Conservation (phyloP, 1,284 basidiomycete genomes). For the Melampsora americana region DNA sequence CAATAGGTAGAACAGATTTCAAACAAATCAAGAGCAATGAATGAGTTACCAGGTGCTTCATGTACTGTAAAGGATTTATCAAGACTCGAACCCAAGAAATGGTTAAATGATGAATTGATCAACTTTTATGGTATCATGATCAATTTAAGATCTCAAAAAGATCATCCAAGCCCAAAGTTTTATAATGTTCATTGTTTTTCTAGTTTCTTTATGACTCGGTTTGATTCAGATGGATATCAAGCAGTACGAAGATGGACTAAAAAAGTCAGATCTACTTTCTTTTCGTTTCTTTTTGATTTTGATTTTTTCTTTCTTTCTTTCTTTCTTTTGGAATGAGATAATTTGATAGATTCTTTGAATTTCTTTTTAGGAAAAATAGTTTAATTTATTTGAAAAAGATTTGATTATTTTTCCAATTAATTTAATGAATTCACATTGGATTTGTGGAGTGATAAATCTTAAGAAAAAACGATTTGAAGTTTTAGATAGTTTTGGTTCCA, state of each 20-base stretch:
- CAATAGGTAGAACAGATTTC: slow-evolving; percentile 6
- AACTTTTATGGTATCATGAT: slow-evolving; percentile 53
- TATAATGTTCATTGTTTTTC: slow-evolving; percentile 53
- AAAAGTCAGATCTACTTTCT: slow-evolving; percentile 44
- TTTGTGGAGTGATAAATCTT: slow-evolving; percentile 53
- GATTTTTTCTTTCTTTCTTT: too few relatives aligned
- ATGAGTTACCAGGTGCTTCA: slow-evolving; percentile 47
- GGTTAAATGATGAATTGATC: slow-evolving; percentile 55
- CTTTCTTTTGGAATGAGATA: too few relatives aligned
- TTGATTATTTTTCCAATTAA: slow-evolving; percentile 53
- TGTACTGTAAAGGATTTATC: slow-evolving; percentile 50
- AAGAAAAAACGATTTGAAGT: slow-evolving; percentile 53
- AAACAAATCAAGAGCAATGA: slow-evolving; percentile 22
- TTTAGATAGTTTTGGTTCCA: slow-evolving; percentile 53
- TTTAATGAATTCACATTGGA: slow-evolving; percentile 53
- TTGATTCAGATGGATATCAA: slow-evolving; percentile 49
- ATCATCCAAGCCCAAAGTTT: slow-evolving; percentile 9
- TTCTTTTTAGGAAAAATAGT: slow-evolving; percentile 6
- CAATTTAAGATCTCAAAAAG: slow-evolving; percentile 29
- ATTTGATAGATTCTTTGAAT: not conserved
- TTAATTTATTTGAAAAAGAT: slow-evolving; percentile 54
- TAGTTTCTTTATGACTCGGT: slow-evolving; percentile 51
- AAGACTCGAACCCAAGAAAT: slow-evolving; percentile 50
- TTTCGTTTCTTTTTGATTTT: not conserved
- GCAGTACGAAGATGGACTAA: slow-evolving; percentile 53